Evolutionary conservation across 2,329 filamentous ascomycete genomes (phyloP), one percentile per base, ranked within the genome.

Genomic region (Hypomyces perniciosus): DNA sequence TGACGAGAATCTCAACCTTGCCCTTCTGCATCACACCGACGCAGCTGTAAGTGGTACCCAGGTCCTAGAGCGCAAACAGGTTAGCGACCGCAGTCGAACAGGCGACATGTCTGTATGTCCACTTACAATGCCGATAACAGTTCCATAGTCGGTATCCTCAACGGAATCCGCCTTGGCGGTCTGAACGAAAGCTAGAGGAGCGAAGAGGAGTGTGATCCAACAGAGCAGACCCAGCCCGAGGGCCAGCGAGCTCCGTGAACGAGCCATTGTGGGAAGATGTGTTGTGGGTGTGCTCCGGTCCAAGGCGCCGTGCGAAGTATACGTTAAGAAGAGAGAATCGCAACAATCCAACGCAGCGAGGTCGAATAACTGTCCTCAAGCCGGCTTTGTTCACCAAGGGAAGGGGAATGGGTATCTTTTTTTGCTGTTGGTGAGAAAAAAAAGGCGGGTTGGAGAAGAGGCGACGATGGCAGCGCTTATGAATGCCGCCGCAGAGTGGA

Each of bases 21-120:
- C 90, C 90, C 70, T 90, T 88, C 70, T 91, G 86, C 90, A 95
- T 95, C 70, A 95, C 89, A 86, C 88, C 90, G 64, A 95, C 90
- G 74, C 90, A 95, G 65, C 82, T 86, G 75, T 84, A 84, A 59
- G 90, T 96, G 47, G 90, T 96, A 75, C 90, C 90, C 68, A 96
- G 74, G 85, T 95, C 78, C 77, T 81, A 12, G 20, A 9, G 31
- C 6, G 26, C 8, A 38, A 51, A 38, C 30, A 33, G 44, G 39
- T 49, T 46, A 53, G 43, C 27, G 39, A 30, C 4, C 26, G 26
- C 20, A 20, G 20, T 38, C 40, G 40, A 27, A 53, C 39, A 42
- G 28, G n/a, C 41, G 38, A 42, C 26, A 27, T 28, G 8, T 44
- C 29, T 29, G 37, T n/a, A 54, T 46, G 40, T 51, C 31, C 42